Conservation (phyloP, 129 eudicot genomes). For the Kitagawia praeruptora region DNA sequence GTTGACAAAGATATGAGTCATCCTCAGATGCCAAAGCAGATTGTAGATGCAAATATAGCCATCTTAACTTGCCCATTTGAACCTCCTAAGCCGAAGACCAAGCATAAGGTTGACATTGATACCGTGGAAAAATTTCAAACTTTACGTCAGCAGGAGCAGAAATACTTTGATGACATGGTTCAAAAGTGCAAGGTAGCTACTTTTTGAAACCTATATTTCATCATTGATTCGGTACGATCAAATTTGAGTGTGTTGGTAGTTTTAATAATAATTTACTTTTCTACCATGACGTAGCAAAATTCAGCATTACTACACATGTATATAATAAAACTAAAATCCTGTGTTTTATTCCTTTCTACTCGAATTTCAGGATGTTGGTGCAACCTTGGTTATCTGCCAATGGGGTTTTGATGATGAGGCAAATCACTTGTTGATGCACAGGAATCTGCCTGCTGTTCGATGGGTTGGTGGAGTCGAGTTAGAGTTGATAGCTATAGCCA, state of each 20-base stretch:
- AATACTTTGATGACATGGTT: constrained; percentile 99
- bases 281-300: too few species aligned
- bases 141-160: constrained; percentile 79
- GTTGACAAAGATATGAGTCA: constrained; percentile 99
- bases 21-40: constrained; percentile 99
- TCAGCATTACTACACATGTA: background rate
- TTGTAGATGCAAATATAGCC: constrained; percentile 85
- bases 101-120: constrained; percentile 99
- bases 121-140: constrained; percentile 92
- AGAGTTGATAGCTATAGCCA: constrained; percentile 95
- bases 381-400: constrained; percentile 95
- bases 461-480: constrained; percentile 99
- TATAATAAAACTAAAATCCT: background rate
- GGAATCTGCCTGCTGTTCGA: constrained; percentile 97
- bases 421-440: constrained; percentile 88
- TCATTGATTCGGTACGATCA: background rate
- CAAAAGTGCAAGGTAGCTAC: constrained; percentile 76
- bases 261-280: background rate
- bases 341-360: background rate
- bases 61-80: constrained; percentile 97
- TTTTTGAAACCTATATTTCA: background rate
- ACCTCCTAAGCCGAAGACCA: constrained; percentile 99
- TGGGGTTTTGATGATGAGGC: constrained; percentile 99
- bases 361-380: constrained; percentile 83
- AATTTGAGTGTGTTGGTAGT: background rate